A percentile compares a stretch with the other conserved stretches of the same genome.
phyloP scores from a whole-genome alignment of 2,329 filamentous ascomycete genomes.

The Clonostachys sp. region DNA sequence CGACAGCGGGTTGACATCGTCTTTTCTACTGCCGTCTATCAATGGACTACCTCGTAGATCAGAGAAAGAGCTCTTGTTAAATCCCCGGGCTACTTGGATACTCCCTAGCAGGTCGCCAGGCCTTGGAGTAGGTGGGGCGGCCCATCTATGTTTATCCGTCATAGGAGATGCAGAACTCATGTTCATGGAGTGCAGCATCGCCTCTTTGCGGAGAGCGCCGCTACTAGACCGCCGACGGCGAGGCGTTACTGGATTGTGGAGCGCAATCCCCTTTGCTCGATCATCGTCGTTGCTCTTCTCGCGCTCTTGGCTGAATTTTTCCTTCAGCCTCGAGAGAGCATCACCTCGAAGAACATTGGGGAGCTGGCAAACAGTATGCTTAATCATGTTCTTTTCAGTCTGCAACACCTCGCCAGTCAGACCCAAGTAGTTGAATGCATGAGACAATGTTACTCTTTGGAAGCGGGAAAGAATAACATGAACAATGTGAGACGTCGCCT shows the following conservation, averaged over 20 bases:
- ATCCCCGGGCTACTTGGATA: slow-evolving; percentile 63
- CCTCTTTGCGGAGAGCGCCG: slow-evolving; percentile 69
- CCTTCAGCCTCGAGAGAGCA: slow-evolving; percentile 78
- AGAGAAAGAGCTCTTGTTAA: slow-evolving; percentile 34
- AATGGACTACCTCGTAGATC: slow-evolving; percentile 8
- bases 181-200: slow-evolving; percentile 63
- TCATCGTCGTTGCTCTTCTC: slow-evolving; percentile 80
- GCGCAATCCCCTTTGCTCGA: slow-evolving; percentile 80
- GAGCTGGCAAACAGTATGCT: slow-evolving; percentile 85
- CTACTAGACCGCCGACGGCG: slow-evolving; percentile 69
- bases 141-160: background rate
- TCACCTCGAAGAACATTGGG: slow-evolving; percentile 86
- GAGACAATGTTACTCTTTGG: slow-evolving; percentile 89
- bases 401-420: slow-evolving; percentile 86
- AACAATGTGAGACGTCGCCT: slow-evolving; percentile 94
- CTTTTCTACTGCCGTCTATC: slow-evolving; percentile 12
- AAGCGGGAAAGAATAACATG: slow-evolving; percentile 95
- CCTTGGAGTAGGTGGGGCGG: background rate
- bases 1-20: slow-evolving; percentile 38
- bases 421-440: slow-evolving; percentile 90
- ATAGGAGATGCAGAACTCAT: slow-evolving; percentile 21
- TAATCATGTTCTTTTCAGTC: slow-evolving; percentile 90
- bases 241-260: slow-evolving; percentile 72
- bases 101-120: slow-evolving; percentile 79
- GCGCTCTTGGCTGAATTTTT: slow-evolving; percentile 83